A percentile compares a stretch with the other conserved stretches of the same genome.
phyloP scores from a whole-genome alignment of 352 stramenopile species.

The Pythium dissotocum region DNA sequence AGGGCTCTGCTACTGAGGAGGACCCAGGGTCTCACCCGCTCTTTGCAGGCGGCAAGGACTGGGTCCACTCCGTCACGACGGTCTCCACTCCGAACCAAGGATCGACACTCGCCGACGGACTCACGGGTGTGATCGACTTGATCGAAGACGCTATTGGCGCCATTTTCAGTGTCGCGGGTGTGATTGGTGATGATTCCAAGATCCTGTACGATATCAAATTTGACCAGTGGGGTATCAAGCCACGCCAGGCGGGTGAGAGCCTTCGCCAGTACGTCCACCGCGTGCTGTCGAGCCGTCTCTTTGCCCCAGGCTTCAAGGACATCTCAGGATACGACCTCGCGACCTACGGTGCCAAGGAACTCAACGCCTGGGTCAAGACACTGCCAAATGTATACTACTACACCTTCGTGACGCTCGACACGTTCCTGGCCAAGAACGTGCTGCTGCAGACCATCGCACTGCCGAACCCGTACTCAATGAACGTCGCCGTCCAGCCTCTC shows the following conservation, averaged over 20 bases:
- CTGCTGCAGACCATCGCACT: slow-evolving; percentile 37
- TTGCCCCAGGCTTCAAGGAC: too few species aligned
- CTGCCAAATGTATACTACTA: slow-evolving; percentile 55
- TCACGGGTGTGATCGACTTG: neutral
- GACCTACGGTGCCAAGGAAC: too few species aligned
- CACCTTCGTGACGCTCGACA: slow-evolving; percentile 40
- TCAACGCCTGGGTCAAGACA: slow-evolving; percentile 51
- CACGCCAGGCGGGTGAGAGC: neutral
- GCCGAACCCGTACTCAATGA: slow-evolving; percentile 10
- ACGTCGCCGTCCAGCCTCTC: slow-evolving; percentile 32
- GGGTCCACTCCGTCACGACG: too few species aligned
- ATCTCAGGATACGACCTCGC: too few species aligned
- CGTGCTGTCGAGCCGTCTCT: slow-evolving; percentile 27
- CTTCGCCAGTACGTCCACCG: too few species aligned
- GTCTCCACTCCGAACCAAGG: slow-evolving; percentile 16
- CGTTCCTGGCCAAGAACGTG: slow-evolving; percentile 35
- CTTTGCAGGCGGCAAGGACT: slow-evolving; percentile 22
- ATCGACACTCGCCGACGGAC: slow-evolving; percentile 9
- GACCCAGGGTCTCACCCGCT: slow-evolving; percentile 11
- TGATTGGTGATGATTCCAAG: slow-evolving; percentile 4
- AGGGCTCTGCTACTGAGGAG: slow-evolving; percentile 1
- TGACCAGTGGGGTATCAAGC: slow-evolving; percentile 25
- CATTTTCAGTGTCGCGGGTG: neutral
- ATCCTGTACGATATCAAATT: too few species aligned
- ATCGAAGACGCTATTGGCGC: neutral